phyloP scores from a whole-genome alignment of 164 flowering plant genomes.

The Liquidambar formosana region DNA sequence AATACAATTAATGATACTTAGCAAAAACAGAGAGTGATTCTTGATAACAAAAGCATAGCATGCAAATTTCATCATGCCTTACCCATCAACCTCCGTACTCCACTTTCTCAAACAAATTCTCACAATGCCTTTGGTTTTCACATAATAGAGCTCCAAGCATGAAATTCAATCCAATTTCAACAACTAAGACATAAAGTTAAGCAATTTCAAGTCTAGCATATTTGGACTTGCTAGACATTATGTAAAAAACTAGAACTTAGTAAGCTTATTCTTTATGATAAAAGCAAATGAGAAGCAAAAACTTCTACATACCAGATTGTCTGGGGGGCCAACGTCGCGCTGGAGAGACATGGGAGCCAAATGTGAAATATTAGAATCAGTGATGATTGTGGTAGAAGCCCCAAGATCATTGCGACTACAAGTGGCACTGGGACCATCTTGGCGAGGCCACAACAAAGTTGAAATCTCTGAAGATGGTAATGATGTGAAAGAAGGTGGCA shows the following conservation, averaged over 20 bases:
- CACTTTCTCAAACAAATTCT: background rate
- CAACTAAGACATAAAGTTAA: too few species aligned
- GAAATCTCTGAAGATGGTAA: slow-evolving; percentile 27
- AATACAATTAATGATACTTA: too few species aligned
- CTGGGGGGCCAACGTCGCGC: slow-evolving; percentile 29
- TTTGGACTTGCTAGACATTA: too few species aligned
- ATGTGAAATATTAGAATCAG: slow-evolving; percentile 21
- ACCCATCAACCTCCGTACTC: background rate
- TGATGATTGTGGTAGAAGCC: slow-evolving; percentile 19
- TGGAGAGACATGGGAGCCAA: slow-evolving; percentile 26
- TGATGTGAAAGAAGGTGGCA: slow-evolving; percentile 26
- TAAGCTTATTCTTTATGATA: background rate
- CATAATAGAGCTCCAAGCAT: background rate
- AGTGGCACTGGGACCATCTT: slow-evolving; percentile 25
- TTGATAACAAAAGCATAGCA: too few species aligned
- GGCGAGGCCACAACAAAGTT: slow-evolving; percentile 35
- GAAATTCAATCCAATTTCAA: background rate
- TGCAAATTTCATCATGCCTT: background rate
- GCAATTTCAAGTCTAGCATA: too few species aligned
- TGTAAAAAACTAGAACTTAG: background rate
- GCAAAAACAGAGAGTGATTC: too few species aligned
- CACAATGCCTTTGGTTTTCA: background rate
- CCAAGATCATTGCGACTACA: slow-evolving; percentile 23
- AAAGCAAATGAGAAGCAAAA: background rate
- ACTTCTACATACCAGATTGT: slow-evolving; percentile 38